phyloP scores from a whole-genome alignment of 2,329 filamentous ascomycete species.

The Sordariomycetes sp. region DNA sequence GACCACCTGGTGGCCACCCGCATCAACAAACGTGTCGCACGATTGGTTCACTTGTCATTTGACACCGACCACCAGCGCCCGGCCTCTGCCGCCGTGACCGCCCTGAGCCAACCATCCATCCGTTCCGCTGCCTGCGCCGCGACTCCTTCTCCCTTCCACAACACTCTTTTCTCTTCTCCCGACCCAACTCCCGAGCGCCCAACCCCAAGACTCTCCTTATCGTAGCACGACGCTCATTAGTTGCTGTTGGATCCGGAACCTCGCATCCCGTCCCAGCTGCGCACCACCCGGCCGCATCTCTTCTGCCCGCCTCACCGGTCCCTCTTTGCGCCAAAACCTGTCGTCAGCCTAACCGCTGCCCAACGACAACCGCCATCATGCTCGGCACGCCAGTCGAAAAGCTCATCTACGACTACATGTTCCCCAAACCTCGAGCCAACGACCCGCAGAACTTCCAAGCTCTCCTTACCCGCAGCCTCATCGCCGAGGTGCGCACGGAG shows the following conservation, averaged over 20 bases:
- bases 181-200: too few species aligned
- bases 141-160: background rate
- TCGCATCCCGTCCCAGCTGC: background rate
- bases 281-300: background rate
- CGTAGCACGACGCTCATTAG: too few species aligned
- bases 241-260: too few species aligned
- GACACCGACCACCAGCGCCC: too few species aligned
- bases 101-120: too few species aligned
- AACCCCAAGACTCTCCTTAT: too few species aligned
- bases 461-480: slow-evolving; percentile 61
- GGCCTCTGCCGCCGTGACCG: too few species aligned
- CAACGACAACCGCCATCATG: slow-evolving; percentile 39
- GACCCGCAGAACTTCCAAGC: slow-evolving; percentile 65
- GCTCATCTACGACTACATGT: slow-evolving; percentile 67
- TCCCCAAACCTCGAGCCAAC: slow-evolving; percentile 54
- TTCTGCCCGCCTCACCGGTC: background rate
- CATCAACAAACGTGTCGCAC: too few species aligned
- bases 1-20: too few species aligned
- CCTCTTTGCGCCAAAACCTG: background rate
- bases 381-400: slow-evolving; percentile 62
- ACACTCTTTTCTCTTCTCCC: background rate
- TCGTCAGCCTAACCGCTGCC: background rate
- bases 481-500: slow-evolving; percentile 71
- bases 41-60: too few species aligned
- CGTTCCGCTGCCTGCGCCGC: background rate